These are phyloP conservation scores for Teunomyces tritomae DNA, from an alignment of 805 yeast species.

Conservation along the genomic window DNA sequence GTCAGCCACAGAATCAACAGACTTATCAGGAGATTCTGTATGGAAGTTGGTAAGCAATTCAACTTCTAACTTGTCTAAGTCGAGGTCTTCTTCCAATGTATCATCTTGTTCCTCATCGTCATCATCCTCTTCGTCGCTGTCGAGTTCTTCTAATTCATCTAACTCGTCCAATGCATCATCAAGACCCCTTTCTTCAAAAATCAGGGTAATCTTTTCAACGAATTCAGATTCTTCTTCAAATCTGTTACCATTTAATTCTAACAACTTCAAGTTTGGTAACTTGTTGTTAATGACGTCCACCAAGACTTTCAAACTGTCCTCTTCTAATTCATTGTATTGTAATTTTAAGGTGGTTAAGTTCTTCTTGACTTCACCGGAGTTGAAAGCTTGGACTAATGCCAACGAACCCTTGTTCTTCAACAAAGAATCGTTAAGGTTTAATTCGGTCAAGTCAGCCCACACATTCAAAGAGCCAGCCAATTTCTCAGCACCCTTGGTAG, in stretches of 20 bases:
- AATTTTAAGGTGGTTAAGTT: slow-evolving; percentile 61
- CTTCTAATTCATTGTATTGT: slow-evolving; percentile 86
- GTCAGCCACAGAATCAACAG: slow-evolving; percentile 57
- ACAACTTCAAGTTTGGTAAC: slow-evolving; percentile 56
- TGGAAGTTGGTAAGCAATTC: slow-evolving; percentile 45
- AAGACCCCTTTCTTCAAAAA: slow-evolving; percentile 68
- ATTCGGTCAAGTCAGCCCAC: slow-evolving; percentile 72
- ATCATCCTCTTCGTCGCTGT: slow-evolving; percentile 67
- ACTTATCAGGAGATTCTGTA: slow-evolving; percentile 41
- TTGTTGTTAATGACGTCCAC: slow-evolving; percentile 53
- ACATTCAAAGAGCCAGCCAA: slow-evolving; percentile 42
- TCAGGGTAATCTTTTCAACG: slow-evolving; percentile 55
- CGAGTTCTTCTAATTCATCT: slow-evolving; percentile 88
- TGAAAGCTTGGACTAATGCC: slow-evolving; percentile 48
- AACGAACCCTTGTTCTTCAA: slow-evolving; percentile 76
- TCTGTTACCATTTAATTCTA: slow-evolving; percentile 92
- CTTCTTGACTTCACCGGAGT: slow-evolving; percentile 28
- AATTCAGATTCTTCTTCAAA: slow-evolving; percentile 83
- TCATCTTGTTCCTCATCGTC: slow-evolving; percentile 55
- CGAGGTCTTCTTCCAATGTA: slow-evolving; percentile 54
- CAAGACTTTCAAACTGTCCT: slow-evolving; percentile 59
- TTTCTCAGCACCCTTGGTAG: slow-evolving; percentile 62
- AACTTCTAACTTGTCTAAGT: slow-evolving; percentile 47
- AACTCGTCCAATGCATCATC: slow-evolving; percentile 84
- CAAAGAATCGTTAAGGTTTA: slow-evolving; percentile 86